Conservation (phyloP, 176 grass and related monocot genomes). For the Rhynchospora pubera region DNA sequence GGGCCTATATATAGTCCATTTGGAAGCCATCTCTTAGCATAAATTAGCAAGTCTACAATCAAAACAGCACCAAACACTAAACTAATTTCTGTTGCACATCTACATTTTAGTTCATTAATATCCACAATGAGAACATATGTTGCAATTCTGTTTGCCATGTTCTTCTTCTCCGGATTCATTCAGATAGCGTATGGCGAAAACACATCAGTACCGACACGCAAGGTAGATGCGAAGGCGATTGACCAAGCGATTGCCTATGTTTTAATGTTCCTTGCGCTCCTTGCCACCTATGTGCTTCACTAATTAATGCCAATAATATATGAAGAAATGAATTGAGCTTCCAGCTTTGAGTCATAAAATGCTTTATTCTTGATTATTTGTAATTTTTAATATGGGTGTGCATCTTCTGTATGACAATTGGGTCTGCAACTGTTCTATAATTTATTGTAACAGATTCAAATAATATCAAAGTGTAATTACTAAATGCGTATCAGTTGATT, state of each 20-base stretch:
- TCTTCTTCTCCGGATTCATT: slow-evolving; percentile 4
- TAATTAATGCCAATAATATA: not conserved
- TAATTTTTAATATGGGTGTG: not conserved
- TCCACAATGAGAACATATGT: not conserved
- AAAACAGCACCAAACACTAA: not conserved
- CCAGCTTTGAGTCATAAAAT: not conserved
- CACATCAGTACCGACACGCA: not conserved
- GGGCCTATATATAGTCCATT: not conserved
- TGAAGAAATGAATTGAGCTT: not conserved
- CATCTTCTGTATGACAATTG: not conserved
- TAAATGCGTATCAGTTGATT: no score
- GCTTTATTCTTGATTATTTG: not conserved
- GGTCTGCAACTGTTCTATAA: not conserved
- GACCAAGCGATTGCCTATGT: slow-evolving; percentile 51
- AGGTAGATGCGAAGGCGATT: slow-evolving; percentile 38
- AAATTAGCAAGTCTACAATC: not conserved
- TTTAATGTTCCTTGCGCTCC: slow-evolving; percentile 52
- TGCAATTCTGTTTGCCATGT: not conserved
- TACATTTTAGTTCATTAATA: not conserved
- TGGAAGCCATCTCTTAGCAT: not conserved
- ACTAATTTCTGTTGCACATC: not conserved
- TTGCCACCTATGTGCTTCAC: slow-evolving; percentile 53
- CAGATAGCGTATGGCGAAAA: slow-evolving; percentile 10
- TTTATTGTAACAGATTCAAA: not conserved
- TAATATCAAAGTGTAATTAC: not conserved